Percentiles rank a stretch among this genome's conserved stretches.
Evolutionary conservation across 805 yeast genomes (phyloP).

Genomic region (Starmerella apis): DNA sequence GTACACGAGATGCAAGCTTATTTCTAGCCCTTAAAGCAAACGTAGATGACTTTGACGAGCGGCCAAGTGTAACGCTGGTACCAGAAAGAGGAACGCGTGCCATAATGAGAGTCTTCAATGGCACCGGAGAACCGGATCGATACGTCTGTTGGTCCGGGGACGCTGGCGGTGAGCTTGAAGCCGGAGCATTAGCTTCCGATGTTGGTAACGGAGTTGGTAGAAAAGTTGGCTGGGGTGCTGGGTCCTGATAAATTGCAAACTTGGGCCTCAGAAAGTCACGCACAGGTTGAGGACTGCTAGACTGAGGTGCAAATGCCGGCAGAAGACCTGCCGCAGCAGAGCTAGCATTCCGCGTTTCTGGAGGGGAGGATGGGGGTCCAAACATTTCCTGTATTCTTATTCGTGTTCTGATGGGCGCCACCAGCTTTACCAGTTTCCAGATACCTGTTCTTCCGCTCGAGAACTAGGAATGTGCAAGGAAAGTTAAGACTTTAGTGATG

Average conservation of each 20-base stretch:
- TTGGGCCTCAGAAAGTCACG: conserved; percentile 12
- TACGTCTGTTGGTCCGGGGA: conserved; percentile 9
- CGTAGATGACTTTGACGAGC: conserved; percentile 55
- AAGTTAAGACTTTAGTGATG: conserved; percentile 3
- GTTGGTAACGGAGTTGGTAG: conserved; percentile 25
- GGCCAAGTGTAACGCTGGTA: conserved; percentile 44
- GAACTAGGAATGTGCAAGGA: neutral
- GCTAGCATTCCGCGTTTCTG: conserved; percentile 3
- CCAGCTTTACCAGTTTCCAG: neutral
- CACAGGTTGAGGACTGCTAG: neutral
- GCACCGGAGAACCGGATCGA: neutral
- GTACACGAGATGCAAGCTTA: conserved; percentile 58
- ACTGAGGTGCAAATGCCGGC: conserved; percentile 21
- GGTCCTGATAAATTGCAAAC: conserved; percentile 16
- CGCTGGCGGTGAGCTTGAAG: conserved; percentile 18
- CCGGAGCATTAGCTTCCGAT: conserved; percentile 18
- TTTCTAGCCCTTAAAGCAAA: conserved; percentile 40
- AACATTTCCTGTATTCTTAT: conserved; percentile 3
- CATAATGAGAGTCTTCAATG: conserved; percentile 16
- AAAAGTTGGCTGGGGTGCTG: conserved; percentile 1
- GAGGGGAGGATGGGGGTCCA: conserved; percentile 26
- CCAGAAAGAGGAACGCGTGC: conserved; percentile 21
- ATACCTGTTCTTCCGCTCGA: neutral
- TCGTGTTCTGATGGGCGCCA: neutral
- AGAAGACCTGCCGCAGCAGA: conserved; percentile 5